These are phyloP conservation scores for Alloteropsis semialata DNA, from an alignment of 176 grass and related monocot genomes.

Conservation along the genomic window DNA sequence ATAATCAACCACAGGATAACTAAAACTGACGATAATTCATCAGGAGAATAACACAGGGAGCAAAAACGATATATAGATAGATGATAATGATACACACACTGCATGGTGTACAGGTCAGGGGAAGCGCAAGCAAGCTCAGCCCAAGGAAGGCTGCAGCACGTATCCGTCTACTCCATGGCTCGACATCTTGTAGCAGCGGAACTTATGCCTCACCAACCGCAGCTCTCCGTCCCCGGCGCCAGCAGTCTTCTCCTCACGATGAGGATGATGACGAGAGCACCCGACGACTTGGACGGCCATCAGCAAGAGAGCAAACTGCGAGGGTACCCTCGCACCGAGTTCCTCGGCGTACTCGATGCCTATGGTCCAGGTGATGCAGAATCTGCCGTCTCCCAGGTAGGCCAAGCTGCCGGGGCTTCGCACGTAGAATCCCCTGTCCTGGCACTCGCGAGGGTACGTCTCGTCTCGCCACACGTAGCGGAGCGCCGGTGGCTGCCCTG, in stretches of 20 bases:
- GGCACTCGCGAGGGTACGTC: not conserved
- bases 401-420: not conserved
- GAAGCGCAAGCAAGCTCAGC: not conserved
- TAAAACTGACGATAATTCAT: too few relatives aligned
- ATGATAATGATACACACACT: too few relatives aligned
- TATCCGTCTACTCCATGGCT: not conserved
- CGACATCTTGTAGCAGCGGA: not conserved
- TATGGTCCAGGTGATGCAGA: constrained; percentile 11
- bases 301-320: not conserved
- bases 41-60: too few relatives aligned
- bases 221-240: too few relatives aligned
- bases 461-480: not conserved
- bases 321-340: fast-evolving
- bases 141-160: not conserved
- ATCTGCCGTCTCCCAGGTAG: not conserved
- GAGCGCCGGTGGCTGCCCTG: not conserved
- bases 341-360: not conserved
- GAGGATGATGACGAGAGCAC: not conserved
- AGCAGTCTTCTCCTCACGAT: too few relatives aligned
- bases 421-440: not conserved
- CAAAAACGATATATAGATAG: too few relatives aligned
- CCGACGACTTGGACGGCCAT: not conserved
- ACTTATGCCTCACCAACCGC: not conserved
- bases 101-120: too few relatives aligned
- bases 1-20: too few relatives aligned